A percentile compares a stretch with the other conserved stretches of the same genome.
phyloP scores from a whole-genome alignment of 2,329 filamentous ascomycete species.

The Curvularia lunata region DNA sequence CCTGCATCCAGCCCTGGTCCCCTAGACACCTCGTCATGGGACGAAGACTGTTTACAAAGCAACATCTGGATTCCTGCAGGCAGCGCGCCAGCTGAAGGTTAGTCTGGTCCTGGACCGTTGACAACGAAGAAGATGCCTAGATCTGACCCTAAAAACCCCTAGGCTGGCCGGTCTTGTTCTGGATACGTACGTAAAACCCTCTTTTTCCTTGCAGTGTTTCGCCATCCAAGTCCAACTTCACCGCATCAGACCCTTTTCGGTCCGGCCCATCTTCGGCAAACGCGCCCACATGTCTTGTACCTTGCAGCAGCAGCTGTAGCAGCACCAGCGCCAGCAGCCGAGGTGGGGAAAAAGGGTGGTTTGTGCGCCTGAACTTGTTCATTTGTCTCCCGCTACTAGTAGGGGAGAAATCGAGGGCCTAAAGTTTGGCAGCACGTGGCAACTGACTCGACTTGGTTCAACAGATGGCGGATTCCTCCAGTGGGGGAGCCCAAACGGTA shows the following conservation, averaged over 20 bases:
- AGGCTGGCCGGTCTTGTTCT: slow-evolving; percentile 66
- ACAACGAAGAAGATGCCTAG: not conserved
- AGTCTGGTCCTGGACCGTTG: slow-evolving; percentile 13
- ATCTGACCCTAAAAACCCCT: slow-evolving; percentile 5
- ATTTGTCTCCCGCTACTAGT: not conserved
- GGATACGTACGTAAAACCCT: slow-evolving; percentile 55
- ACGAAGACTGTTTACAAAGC: slow-evolving; percentile 63
- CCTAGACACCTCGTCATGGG: slow-evolving; percentile 44
- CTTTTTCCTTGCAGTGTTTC: not conserved
- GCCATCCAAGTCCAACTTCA: not conserved
- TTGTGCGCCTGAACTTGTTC: not conserved
- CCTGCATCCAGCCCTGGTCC: slow-evolving; percentile 32
- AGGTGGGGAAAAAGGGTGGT: not conserved
- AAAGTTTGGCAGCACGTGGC: slow-evolving; percentile 7
- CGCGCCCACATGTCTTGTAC: not conserved
- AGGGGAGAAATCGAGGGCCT: not conserved
- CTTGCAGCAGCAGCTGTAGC: not conserved
- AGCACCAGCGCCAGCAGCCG: too few species aligned
- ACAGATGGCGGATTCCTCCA: slow-evolving; percentile 65
- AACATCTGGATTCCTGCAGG: slow-evolving; percentile 63
- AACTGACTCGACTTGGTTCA: slow-evolving; percentile 9
- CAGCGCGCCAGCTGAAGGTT: slow-evolving; percentile 49
- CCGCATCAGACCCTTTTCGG: not conserved
- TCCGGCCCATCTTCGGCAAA: not conserved
- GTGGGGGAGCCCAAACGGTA: slow-evolving; percentile 59